These are phyloP conservation scores for Tephrocybe rancida DNA, from an alignment of 768 basidiomycete genomes.

Conservation along the genomic window DNA sequence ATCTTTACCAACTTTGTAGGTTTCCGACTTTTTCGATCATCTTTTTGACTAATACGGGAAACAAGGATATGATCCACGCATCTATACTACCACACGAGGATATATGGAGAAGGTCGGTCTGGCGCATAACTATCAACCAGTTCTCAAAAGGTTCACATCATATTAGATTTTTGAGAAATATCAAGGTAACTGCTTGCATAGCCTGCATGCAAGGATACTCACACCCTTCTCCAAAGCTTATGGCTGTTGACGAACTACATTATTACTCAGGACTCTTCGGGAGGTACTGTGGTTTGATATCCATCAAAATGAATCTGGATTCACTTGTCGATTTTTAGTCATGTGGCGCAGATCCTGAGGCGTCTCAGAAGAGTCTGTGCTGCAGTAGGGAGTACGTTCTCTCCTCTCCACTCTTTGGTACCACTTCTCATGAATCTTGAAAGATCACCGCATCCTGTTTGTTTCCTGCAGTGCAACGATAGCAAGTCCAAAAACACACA, in stretches of 20 bases:
- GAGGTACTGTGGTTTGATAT: conserved; percentile 47
- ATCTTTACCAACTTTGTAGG: conserved; percentile 91
- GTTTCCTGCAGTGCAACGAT: conserved; percentile 92
- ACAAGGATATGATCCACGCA: conserved; percentile 82
- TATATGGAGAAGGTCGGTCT: conserved; percentile 67
- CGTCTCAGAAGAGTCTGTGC: conserved; percentile 75
- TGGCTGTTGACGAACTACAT: conserved; percentile 87
- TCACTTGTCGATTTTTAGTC: conserved; percentile 42
- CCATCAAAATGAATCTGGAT: neutral
- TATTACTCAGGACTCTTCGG: conserved; percentile 84
- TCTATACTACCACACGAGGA: conserved; percentile 87
- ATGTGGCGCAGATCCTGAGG: conserved; percentile 79
- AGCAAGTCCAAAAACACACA: conserved; percentile 71
- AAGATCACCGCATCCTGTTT: conserved; percentile 62
- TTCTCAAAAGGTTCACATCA: conserved; percentile 2
- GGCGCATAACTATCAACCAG: neutral
- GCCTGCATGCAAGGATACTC: neutral
- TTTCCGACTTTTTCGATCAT: neutral
- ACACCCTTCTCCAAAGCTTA: conserved; percentile 38
- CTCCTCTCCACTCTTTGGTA: neutral
- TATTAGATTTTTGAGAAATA: conserved; percentile 70
- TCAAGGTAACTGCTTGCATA: conserved; percentile 46
- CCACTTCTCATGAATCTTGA: neutral
- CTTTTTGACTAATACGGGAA: conserved; percentile 6
- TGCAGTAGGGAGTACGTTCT: conserved; percentile 71